Conservation (phyloP, 352 stramenopile species). For the Globisporangium perplexum region DNA sequence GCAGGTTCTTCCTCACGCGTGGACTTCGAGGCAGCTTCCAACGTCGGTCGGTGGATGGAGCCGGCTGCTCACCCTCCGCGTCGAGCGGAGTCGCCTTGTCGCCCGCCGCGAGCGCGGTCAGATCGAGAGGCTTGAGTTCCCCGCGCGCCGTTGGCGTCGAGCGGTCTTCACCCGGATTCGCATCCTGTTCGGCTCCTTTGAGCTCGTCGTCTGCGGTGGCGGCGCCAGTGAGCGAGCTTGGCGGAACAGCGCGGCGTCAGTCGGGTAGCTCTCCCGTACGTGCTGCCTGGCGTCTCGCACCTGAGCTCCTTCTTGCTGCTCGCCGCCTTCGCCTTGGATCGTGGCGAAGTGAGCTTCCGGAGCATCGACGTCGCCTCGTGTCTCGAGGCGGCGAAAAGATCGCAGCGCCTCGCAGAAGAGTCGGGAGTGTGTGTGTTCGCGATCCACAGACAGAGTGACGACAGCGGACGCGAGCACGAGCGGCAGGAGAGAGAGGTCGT, state of each 20-base stretch:
- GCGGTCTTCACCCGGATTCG: neutral
- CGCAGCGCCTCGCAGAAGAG: neutral
- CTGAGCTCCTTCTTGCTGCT: constrained; percentile 1
- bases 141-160: neutral
- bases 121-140: constrained; percentile 4
- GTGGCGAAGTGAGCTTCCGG: constrained; percentile 45
- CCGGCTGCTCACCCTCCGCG: neutral
- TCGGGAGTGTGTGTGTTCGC: neutral
- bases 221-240: neutral
- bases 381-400: neutral
- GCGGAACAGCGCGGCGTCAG: neutral
- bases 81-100: neutral
- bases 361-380: constrained; percentile 18
- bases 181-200: neutral
- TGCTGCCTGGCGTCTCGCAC: neutral
- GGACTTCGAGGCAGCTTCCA: constrained; percentile 8
- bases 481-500: neutral
- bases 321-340: neutral
- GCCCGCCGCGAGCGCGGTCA: neutral
- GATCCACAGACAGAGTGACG: no score
- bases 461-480: no score
- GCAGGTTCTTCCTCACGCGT: constrained; percentile 1
- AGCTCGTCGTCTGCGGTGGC: neutral
- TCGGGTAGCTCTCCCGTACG: neutral
- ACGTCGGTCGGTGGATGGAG: neutral